These are phyloP conservation scores for Parastagonospora nodorum DNA, from an alignment of 2,329 filamentous ascomycete genomes.

Conservation along the genomic window DNA sequence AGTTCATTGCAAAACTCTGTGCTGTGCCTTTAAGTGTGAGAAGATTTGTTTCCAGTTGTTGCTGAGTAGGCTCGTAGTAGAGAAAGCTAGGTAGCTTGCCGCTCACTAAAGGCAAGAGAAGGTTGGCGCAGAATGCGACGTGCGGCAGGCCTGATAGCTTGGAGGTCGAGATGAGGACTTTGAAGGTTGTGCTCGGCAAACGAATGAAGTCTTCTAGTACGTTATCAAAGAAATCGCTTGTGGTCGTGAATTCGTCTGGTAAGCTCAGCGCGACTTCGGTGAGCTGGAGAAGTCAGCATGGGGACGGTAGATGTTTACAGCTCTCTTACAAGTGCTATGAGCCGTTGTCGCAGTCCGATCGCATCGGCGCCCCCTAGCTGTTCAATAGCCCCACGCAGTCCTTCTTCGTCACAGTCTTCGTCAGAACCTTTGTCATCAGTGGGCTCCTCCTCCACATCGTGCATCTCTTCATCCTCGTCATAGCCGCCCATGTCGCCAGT, in stretches of 20 bases:
- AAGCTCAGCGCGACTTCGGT: constrained; percentile 42
- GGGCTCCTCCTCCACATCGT: constrained; percentile 17
- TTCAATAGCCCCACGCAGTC: constrained; percentile 25
- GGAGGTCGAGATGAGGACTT: constrained; percentile 58
- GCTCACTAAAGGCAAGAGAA: constrained; percentile 34
- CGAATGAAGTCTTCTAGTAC: constrained; percentile 62
- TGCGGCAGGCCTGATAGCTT: constrained; percentile 52
- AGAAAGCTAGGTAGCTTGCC: constrained; percentile 34
- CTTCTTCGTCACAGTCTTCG: constrained; percentile 2
- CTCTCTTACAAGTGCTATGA: constrained; percentile 61
- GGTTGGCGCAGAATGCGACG: constrained; percentile 52
- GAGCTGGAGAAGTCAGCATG: constrained; percentile 36
- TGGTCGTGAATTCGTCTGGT: constrained; percentile 55
- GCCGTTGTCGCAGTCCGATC: constrained; percentile 64
- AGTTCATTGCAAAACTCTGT: constrained; percentile 38
- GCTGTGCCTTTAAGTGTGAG: constrained; percentile 29
- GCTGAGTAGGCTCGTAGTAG: constrained; percentile 25
- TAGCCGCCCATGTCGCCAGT: constrained; percentile 64
- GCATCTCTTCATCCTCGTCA: constrained; percentile 39
- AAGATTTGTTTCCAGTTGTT: constrained; percentile 34
- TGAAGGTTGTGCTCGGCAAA: constrained; percentile 64
- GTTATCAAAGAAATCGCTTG: constrained; percentile 63
- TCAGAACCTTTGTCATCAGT: constrained; percentile 8
- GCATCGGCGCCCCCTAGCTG: constrained; percentile 57
- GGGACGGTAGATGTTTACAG: no score